phyloP scores from a whole-genome alignment of 331 rosid species.

The Erythrophleum ivorense region DNA sequence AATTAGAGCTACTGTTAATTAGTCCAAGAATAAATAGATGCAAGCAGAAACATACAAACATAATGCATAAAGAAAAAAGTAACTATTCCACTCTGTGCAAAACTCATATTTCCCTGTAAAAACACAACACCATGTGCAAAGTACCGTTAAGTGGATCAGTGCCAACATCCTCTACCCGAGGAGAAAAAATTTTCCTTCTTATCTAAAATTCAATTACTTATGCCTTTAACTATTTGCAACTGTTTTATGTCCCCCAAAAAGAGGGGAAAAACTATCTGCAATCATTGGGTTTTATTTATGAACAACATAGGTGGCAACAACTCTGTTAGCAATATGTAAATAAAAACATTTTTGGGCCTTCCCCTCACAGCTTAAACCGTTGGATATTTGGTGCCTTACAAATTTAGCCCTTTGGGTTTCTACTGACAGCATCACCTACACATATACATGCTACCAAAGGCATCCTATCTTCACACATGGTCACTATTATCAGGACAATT shows the following conservation, averaged over 20 bases:
- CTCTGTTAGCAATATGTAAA: not conserved
- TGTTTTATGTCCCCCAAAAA: not conserved
- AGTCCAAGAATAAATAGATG: conserved; percentile 22
- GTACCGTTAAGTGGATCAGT: conserved; percentile 7
- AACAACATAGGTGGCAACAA: not conserved
- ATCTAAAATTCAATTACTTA: not conserved
- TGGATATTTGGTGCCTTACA: not conserved
- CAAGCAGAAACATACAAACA: conserved; percentile 17
- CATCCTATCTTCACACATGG: not conserved
- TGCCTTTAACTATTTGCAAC: not conserved
- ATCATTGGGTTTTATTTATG: not conserved
- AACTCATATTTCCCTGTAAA: not conserved
- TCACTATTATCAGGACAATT: not conserved
- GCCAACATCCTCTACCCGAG: conserved; percentile 10
- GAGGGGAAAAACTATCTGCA: not conserved
- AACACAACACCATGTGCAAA: not conserved
- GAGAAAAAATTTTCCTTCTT: conserved; percentile 3
- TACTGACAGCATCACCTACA: not conserved
- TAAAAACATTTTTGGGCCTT: not conserved
- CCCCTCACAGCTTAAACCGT: not conserved
- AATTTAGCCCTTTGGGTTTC: not conserved
- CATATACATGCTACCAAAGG: not conserved
- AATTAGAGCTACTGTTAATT: not conserved
- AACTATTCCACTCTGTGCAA: conserved; percentile 12
- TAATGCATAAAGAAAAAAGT: not conserved